Conservation (phyloP, 1,284 basidiomycete genomes). For the Leccinum holopus region DNA sequence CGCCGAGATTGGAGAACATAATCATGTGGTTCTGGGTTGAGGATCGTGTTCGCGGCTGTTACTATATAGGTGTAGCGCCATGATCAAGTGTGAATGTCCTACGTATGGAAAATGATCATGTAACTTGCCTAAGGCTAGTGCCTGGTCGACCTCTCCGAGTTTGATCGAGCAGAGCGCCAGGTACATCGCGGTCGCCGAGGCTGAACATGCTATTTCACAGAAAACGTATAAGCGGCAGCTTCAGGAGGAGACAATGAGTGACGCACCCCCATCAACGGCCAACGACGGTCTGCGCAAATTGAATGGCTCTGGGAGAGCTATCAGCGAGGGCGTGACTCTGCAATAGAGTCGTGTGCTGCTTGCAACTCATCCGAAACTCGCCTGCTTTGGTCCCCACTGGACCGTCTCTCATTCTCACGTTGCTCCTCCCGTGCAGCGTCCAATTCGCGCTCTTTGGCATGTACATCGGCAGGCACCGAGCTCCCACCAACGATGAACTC, state of each 20-base stretch:
- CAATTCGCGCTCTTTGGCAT: slow-evolving; percentile 61
- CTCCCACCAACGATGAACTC: slow-evolving; percentile 36
- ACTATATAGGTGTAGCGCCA: background rate
- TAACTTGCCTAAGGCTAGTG: slow-evolving; percentile 39
- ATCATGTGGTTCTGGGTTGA: slow-evolving; percentile 22
- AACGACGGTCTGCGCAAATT: background rate
- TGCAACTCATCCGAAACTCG: too few relatives aligned
- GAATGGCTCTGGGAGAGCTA: too few relatives aligned
- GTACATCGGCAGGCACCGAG: slow-evolving; percentile 47
- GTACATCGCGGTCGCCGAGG: slow-evolving; percentile 41
- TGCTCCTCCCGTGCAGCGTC: slow-evolving; percentile 48
- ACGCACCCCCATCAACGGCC: slow-evolving; percentile 23
- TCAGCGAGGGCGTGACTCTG: too few relatives aligned
- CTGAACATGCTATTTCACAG: slow-evolving; percentile 30
- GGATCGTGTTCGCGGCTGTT: slow-evolving; percentile 30
- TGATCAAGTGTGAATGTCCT: background rate
- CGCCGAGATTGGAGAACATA: slow-evolving; percentile 34
- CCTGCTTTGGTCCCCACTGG: too few relatives aligned
- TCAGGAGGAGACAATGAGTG: background rate
- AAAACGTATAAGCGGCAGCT: background rate
- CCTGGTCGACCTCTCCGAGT: slow-evolving; percentile 48
- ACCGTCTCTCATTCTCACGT: too few relatives aligned
- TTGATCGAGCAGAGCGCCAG: slow-evolving; percentile 46
- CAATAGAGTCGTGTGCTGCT: too few relatives aligned
- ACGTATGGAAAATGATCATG: background rate